phyloP scores from a whole-genome alignment of 2,329 filamentous ascomycete species.

The Trichoderma afroharzianum region DNA sequence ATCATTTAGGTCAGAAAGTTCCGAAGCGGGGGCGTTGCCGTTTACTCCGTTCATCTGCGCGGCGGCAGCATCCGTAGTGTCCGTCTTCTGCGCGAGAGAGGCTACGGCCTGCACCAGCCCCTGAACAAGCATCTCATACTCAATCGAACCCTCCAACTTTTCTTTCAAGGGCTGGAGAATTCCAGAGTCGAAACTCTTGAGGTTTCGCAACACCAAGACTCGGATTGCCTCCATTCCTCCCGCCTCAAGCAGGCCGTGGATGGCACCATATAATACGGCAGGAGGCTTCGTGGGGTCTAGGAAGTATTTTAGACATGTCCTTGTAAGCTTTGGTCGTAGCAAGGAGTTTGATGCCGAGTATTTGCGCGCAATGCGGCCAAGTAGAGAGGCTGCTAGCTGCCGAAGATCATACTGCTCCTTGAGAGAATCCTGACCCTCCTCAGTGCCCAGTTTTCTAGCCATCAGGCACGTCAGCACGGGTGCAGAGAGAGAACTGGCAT shows the following conservation, averaged over 20 bases:
- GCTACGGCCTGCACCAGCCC: slow-evolving; percentile 53
- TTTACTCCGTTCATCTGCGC: slow-evolving; percentile 38
- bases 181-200: slow-evolving; percentile 50
- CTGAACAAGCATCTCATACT: slow-evolving; percentile 54
- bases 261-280: slow-evolving; percentile 82
- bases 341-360: slow-evolving; percentile 78
- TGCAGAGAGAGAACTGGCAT: slow-evolving; percentile 66
- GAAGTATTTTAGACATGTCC: slow-evolving; percentile 91
- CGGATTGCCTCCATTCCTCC: slow-evolving; percentile 62
- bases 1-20: slow-evolving; percentile 46
- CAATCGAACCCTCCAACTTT: slow-evolving; percentile 45
- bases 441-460: slow-evolving; percentile 66
- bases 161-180: slow-evolving; percentile 54
- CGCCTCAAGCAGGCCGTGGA: slow-evolving; percentile 74
- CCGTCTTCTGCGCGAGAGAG: slow-evolving; percentile 38
- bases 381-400: slow-evolving; percentile 76
- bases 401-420: slow-evolving; percentile 74
- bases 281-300: slow-evolving; percentile 81
- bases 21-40: slow-evolving; percentile 34
- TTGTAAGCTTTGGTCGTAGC: slow-evolving; percentile 80
- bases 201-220: slow-evolving; percentile 53
- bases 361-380: slow-evolving; percentile 74
- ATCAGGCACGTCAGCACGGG: slow-evolving; percentile 90
- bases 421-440: slow-evolving; percentile 48
- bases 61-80: slow-evolving; percentile 33